phyloP scores from a whole-genome alignment of 805 yeast species.

The Metahyphopichia silvanorum region DNA sequence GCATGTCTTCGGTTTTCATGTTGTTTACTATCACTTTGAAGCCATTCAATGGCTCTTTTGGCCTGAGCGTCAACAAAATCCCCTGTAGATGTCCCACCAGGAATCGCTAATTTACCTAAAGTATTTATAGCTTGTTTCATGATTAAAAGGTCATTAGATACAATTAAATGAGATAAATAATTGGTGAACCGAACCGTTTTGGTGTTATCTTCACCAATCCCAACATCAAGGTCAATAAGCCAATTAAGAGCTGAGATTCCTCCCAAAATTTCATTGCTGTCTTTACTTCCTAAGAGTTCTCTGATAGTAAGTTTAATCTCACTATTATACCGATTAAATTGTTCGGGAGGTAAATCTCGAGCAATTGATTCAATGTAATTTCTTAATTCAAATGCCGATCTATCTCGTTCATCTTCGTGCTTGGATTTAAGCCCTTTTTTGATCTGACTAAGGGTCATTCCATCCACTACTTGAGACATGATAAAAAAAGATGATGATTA shows the following conservation, averaged over 20 bases:
- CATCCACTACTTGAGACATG: slow-evolving; percentile 43
- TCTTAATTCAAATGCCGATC: slow-evolving; percentile 70
- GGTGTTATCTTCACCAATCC: slow-evolving; percentile 70
- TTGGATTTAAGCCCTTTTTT: slow-evolving; percentile 46
- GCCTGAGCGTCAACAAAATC: slow-evolving; percentile 93
- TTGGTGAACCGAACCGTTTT: slow-evolving; percentile 91
- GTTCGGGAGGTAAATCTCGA: slow-evolving; percentile 79
- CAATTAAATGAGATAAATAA: slow-evolving; percentile 74
- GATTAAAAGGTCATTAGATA: slow-evolving; percentile 78
- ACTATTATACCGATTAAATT: slow-evolving; percentile 74
- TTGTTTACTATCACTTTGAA: slow-evolving; percentile 75
- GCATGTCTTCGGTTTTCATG: slow-evolving; percentile 83
- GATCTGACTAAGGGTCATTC: slow-evolving; percentile 50
- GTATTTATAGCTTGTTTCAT: slow-evolving; percentile 86
- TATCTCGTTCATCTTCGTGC: slow-evolving; percentile 40
- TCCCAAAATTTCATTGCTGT: slow-evolving; percentile 71
- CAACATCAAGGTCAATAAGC: slow-evolving; percentile 78
- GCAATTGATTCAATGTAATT: slow-evolving; percentile 69
- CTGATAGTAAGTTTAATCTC: slow-evolving; percentile 85
- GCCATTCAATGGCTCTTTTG: slow-evolving; percentile 85
- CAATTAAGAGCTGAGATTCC: slow-evolving; percentile 91
- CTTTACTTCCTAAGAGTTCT: slow-evolving; percentile 76
- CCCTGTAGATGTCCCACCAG: slow-evolving; percentile 86
- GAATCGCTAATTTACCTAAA: slow-evolving; percentile 82
- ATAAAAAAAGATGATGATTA: too few relatives aligned